These are phyloP conservation scores for Neurospora sp. DNA, from an alignment of 2,329 filamentous ascomycete species.

Conservation along the genomic window DNA sequence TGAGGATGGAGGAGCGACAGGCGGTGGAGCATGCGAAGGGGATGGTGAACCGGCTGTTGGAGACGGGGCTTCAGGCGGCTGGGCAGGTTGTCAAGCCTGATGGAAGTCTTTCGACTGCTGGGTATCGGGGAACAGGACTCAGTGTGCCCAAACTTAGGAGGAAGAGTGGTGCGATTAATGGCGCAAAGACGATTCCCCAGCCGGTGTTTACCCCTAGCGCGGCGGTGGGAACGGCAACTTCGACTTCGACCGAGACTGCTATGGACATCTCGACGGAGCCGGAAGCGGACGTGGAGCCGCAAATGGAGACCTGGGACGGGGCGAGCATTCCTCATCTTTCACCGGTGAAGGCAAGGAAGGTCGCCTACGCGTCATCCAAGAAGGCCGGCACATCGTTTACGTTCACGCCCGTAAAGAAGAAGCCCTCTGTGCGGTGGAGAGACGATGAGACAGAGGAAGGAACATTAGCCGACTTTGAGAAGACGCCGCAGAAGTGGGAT, in stretches of 20 bases:
- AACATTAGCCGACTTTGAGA: constrained; percentile 79
- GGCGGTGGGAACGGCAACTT: background rate
- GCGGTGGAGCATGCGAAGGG: constrained; percentile 71
- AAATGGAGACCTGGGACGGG: background rate
- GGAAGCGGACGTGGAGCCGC: background rate
- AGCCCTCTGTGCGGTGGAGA: constrained; percentile 75
- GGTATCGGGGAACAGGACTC: background rate
- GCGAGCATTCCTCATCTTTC: background rate
- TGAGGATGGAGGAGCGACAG: constrained; percentile 73
- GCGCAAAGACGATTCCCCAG: background rate
- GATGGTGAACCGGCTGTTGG: constrained; percentile 68
- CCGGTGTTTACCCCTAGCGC: background rate
- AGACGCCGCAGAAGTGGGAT: constrained; percentile 67
- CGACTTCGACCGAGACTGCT: background rate
- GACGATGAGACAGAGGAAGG: constrained; percentile 80
- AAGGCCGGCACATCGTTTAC: constrained; percentile 17
- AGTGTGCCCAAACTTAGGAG: background rate
- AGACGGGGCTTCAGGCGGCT: constrained; percentile 62
- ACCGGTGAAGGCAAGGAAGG: background rate
- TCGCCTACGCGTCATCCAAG: background rate
- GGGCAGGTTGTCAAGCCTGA: constrained; percentile 88
- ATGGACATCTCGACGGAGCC: background rate
- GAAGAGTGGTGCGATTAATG: background rate
- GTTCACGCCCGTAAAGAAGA: constrained; percentile 76
- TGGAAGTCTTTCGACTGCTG: constrained; percentile 23